Conservation (phyloP, 106 monocot genomes). For the Ottelia alismoides region DNA sequence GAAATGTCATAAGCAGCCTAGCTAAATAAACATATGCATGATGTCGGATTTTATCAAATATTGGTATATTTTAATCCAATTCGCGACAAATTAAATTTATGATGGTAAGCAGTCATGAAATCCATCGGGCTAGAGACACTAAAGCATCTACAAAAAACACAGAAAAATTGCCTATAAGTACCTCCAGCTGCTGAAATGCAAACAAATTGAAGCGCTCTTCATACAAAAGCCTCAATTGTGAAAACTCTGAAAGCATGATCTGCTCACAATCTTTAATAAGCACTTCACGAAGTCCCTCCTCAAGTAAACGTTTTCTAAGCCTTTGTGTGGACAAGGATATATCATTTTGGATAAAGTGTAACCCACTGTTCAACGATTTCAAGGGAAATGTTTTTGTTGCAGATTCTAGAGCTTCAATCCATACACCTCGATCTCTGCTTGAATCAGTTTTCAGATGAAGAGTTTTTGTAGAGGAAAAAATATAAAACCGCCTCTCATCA, state of each 20-base stretch:
- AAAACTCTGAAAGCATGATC: slow-evolving; percentile 72
- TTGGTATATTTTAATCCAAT: no score
- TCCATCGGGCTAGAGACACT: no score
- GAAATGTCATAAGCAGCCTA: no score
- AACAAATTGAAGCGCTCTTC: slow-evolving; percentile 55
- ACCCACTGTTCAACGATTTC: slow-evolving; percentile 15
- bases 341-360: slow-evolving; percentile 27
- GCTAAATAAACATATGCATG: no score
- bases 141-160: no score
- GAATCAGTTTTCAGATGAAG: slow-evolving; percentile 70
- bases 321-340: slow-evolving; percentile 56
- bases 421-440: slow-evolving; percentile 58
- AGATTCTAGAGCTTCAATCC: slow-evolving; percentile 79
- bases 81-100: no score
- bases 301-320: slow-evolving; percentile 64
- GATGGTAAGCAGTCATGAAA: no score
- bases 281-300: slow-evolving; percentile 52
- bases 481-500: slow-evolving; percentile 68
- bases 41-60: no score
- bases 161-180: slow-evolving; percentile 8
- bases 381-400: slow-evolving; percentile 35
- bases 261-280: slow-evolving; percentile 75
- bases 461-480: slow-evolving; percentile 80
- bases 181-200: slow-evolving; percentile 51
- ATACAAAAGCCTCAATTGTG: slow-evolving; percentile 39